Evolutionary conservation across 176 grass and related monocot genomes (phyloP).

Genomic region (Bolboschoenus planiculmis): DNA sequence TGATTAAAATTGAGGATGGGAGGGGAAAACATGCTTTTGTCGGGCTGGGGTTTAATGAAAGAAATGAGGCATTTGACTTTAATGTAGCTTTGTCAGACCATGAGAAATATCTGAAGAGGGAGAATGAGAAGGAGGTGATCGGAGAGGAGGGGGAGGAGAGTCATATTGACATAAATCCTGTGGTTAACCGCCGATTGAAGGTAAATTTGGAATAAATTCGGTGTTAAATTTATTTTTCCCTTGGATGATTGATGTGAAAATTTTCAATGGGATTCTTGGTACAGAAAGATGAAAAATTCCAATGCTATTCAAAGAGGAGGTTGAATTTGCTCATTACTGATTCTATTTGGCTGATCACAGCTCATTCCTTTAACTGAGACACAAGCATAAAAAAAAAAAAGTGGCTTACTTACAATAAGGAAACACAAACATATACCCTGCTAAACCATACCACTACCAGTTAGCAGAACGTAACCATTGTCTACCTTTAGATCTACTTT

Average conservation of each 20-base stretch:
- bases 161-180: constrained; percentile 82
- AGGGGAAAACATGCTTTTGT: constrained; percentile 87
- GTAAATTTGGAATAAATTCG: constrained; percentile 25
- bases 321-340: neutral
- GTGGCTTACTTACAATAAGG: neutral
- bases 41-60: constrained; percentile 86
- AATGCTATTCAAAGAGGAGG: neutral
- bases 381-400: neutral
- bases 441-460: neutral
- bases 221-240: neutral
- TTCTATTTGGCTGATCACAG: neutral
- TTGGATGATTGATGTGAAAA: neutral
- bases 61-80: constrained; percentile 98
- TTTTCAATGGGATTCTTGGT: constrained; percentile 16
- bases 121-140: constrained; percentile 70
- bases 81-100: constrained; percentile 94
- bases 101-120: constrained; percentile 96
- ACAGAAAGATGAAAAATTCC: neutral
- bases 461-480: neutral
- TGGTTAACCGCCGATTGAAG: constrained; percentile 86
- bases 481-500: neutral
- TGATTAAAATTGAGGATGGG: constrained; percentile 38
- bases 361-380: neutral
- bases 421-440: neutral
- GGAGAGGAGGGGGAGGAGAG: constrained; percentile 50